phyloP scores from a whole-genome alignment of 2,329 filamentous ascomycete genomes.

The Catunica adiposa region DNA sequence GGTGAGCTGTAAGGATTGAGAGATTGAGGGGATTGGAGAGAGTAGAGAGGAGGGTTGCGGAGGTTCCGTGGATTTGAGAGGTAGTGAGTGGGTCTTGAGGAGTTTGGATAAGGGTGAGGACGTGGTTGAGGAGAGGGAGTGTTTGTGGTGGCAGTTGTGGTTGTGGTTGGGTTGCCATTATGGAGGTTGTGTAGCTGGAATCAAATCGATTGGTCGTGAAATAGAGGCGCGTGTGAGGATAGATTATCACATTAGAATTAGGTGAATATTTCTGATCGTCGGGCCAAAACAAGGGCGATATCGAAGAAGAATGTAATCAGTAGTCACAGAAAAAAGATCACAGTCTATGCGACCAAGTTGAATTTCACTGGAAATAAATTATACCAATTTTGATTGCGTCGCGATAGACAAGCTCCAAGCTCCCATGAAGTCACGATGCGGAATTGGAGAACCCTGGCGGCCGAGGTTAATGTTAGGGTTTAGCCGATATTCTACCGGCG shows the following conservation, averaged over 20 bases:
- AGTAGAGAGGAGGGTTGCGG: conserved; percentile 48
- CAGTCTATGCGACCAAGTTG: too few species aligned
- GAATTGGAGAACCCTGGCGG: not conserved
- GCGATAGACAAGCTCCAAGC: not conserved
- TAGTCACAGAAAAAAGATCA: too few species aligned
- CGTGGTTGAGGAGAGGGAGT: conserved; percentile 42
- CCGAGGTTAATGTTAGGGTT: not conserved
- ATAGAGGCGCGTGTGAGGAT: too few species aligned
- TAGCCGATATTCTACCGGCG: conserved; percentile 3
- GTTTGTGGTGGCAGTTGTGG: conserved; percentile 20
- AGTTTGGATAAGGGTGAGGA: conserved; percentile 44
- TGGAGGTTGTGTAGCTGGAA: not conserved
- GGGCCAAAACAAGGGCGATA: not conserved
- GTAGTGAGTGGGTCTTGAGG: conserved; percentile 33
- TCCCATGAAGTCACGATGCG: not conserved
- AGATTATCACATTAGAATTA: too few species aligned
- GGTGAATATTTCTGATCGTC: not conserved
- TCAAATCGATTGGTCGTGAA: not conserved
- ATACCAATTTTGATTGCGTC: not conserved
- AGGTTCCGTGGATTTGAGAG: conserved; percentile 46
- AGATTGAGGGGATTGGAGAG: conserved; percentile 63
- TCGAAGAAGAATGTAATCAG: not conserved
- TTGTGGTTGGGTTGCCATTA: conserved; percentile 2
- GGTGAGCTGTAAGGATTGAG: conserved; percentile 53
- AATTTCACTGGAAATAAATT: too few species aligned